These are phyloP conservation scores for Torrubiella hemipterigena DNA, from an alignment of 2,329 filamentous ascomycete genomes.

Conservation along the genomic window DNA sequence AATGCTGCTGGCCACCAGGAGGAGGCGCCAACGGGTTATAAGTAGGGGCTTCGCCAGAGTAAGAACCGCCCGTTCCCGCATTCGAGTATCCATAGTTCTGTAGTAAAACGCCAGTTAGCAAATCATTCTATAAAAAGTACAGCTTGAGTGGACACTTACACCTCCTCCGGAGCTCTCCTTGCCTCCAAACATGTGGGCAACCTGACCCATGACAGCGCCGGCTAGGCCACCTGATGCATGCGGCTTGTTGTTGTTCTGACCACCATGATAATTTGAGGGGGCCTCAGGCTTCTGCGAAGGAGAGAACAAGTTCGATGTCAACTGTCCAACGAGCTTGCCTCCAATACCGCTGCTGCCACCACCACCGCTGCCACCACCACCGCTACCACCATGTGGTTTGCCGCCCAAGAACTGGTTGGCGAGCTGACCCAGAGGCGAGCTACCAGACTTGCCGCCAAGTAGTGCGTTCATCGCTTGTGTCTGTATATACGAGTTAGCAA, in stretches of 20 bases:
- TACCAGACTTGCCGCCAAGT: constrained; percentile 32
- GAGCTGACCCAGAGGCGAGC: constrained; percentile 31
- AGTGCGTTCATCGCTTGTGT: constrained; percentile 50
- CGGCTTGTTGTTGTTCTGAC: constrained; percentile 25
- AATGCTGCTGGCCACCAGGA: constrained; percentile 13
- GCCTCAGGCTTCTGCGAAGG: constrained; percentile 32
- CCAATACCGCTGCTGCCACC: constrained; percentile 27
- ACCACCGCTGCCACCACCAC: constrained; percentile 17
- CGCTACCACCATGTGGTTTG: too few species aligned
- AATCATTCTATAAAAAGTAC: not conserved
- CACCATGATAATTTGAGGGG: constrained; percentile 36
- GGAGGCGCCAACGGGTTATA: constrained; percentile 22
- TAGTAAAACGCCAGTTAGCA: constrained; percentile 16
- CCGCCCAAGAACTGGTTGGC: constrained; percentile 35
- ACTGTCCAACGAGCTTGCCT: constrained; percentile 44
- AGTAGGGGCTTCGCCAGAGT: constrained; percentile 48
- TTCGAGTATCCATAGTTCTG: constrained; percentile 55
- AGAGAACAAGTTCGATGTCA: constrained; percentile 43
- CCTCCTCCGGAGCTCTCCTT: constrained; percentile 23
- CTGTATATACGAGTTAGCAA: constrained; percentile 18
- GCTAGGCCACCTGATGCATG: constrained; percentile 35
- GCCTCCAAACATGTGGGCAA: constrained; percentile 41
- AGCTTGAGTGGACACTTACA: constrained; percentile 14
- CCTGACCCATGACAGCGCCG: constrained; percentile 41
- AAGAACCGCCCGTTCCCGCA: constrained; percentile 39